Percentiles rank a stretch among this genome's conserved stretches.
phyloP scores from a whole-genome alignment of 352 stramenopile genomes.

The Phytophthora meadii region DNA sequence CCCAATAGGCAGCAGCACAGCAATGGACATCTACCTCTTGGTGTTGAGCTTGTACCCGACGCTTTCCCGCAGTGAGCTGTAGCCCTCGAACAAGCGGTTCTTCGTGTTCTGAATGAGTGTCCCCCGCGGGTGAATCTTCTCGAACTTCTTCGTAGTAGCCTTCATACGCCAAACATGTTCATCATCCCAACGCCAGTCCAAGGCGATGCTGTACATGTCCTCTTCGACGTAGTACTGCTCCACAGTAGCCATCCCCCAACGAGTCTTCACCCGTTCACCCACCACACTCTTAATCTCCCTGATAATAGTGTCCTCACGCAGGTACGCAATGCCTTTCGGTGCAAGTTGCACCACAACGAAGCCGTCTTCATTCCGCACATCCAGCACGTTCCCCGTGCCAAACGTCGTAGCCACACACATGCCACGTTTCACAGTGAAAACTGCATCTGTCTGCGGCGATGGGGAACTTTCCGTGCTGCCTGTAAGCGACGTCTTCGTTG shows the following conservation, averaged over 20 bases:
- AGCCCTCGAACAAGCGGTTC: conserved; percentile 80
- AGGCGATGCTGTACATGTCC: conserved; percentile 89
- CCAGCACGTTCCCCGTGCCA: conserved; percentile 76
- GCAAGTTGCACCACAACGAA: conserved; percentile 84
- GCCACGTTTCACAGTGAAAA: conserved; percentile 55
- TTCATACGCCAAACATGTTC: conserved; percentile 91
- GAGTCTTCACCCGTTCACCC: conserved; percentile 84
- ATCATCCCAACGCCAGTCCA: conserved; percentile 90
- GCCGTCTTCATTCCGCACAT: conserved; percentile 71
- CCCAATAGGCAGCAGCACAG: conserved; percentile 28
- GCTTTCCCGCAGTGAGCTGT: conserved; percentile 75
- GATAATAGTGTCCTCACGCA: conserved; percentile 72
- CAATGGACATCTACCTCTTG: conserved; percentile 47
- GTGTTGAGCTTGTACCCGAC: conserved; percentile 74
- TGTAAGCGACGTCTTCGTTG: conserved; percentile 37
- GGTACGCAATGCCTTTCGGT: conserved; percentile 73
- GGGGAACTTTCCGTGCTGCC: conserved; percentile 21
- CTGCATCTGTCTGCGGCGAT: conserved; percentile 46
- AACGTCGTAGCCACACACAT: conserved; percentile 81
- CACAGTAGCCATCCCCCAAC: conserved; percentile 84
- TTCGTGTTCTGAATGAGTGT: conserved; percentile 85
- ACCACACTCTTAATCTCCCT: conserved; percentile 87
- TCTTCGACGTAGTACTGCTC: conserved; percentile 89
- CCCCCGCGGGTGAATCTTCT: conserved; percentile 68
- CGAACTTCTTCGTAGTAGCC: conserved; percentile 90